phyloP scores from a whole-genome alignment of 345 rosid species.

The Barbarea vulgaris region DNA sequence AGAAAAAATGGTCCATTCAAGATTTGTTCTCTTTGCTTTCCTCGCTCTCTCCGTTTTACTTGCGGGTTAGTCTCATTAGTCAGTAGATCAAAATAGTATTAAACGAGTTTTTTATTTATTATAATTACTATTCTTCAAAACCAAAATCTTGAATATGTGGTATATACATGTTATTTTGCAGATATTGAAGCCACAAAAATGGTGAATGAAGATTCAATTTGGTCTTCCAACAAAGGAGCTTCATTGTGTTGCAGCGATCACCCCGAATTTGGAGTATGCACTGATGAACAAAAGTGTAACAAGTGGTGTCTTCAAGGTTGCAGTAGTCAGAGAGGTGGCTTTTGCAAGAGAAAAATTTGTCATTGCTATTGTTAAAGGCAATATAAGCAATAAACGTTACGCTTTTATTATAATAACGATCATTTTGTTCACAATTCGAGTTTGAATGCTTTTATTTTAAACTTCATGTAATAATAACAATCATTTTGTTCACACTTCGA shows the following conservation, averaged over 20 bases:
- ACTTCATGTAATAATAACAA: too few species aligned
- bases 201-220: background rate
- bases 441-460: too few species aligned
- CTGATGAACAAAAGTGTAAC: background rate
- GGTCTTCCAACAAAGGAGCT: background rate
- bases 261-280: slow-evolving; percentile 1
- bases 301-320: slow-evolving; percentile 16
- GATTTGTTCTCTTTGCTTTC: slow-evolving; percentile 12
- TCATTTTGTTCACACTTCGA: too few species aligned
- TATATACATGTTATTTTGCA: background rate
- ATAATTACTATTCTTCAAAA: too few species aligned
- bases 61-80: slow-evolving; percentile 19
- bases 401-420: background rate
- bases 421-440: too few species aligned
- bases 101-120: background rate
- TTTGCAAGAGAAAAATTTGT: slow-evolving; percentile 7
- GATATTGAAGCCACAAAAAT: slow-evolving; percentile 1
- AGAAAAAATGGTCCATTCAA: background rate
- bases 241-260: slow-evolving; percentile 16
- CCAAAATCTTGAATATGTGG: background rate
- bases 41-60: slow-evolving; percentile 15
- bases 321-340: background rate
- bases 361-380: slow-evolving; percentile 1
- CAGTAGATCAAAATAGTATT: background rate
- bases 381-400: background rate